Evolutionary conservation across 2,329 filamentous ascomycete genomes (phyloP), one percentile per base, ranked within the genome.

Genomic region (Penicillium sclerotigenum): DNA sequence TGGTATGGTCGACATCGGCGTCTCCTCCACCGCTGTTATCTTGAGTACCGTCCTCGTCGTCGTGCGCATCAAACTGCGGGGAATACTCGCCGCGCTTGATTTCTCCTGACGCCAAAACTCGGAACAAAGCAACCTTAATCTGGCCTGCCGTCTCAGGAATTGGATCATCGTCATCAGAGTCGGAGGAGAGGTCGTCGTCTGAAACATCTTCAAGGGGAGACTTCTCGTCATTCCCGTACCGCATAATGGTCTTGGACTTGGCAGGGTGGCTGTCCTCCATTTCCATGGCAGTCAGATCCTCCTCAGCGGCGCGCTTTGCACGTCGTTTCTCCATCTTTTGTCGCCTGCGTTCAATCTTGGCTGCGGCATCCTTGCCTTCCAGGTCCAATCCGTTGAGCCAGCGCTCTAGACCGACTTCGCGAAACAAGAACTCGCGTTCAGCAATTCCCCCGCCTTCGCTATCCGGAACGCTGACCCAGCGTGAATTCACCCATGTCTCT

Each of bases 1-100:
- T 97, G 2, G 94, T 97, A 72, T 99, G 94, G 75, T 97, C 94
- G 54, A 97, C 84, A 68, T 96, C 91, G 38, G 86, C 88, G 65
- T 92, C 89, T 58, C 89, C 84, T 28, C 81, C 80, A 14, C 80
- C 80, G 37, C 81, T 84, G 48, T 80, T 83, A 7, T 79, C 81
- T 28, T 79, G 77, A 33, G 81, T 74, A 52, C 88, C 87, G 54
- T 96, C 91, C 59, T 96, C 92, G 60, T 96, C 93, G 68, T 97
- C 94, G 67, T 97, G 91, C 3, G 93, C 93, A 72, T 96, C 92
- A 62, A 97, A 97, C 69, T 97, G 94, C 13, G 94, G 94, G 1
- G 92, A 96, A 74, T 97, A 99, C 75, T 99, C 94, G 60, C 94
- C 94, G 70, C 92, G 90, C 77, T 97, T 97, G 71, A 99, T 96